Conservation (phyloP, 805 yeast species). For the Hanseniaspora valbyensis region DNA sequence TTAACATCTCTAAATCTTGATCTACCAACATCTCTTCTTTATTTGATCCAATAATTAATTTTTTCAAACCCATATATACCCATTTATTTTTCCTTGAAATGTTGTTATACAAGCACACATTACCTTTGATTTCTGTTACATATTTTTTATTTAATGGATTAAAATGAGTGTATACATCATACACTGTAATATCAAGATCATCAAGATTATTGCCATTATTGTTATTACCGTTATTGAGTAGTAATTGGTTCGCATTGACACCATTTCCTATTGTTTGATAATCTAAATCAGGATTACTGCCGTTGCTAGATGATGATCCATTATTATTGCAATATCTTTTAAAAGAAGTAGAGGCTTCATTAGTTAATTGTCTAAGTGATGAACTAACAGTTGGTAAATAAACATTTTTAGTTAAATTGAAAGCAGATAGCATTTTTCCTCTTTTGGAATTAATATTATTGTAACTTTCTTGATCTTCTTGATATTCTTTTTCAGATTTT, state of each 20-base stretch:
- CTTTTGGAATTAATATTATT: slow-evolving; percentile 25
- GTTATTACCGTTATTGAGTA: not conserved
- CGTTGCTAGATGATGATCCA: not conserved
- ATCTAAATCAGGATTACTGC: slow-evolving; percentile 1
- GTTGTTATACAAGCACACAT: slow-evolving; percentile 18
- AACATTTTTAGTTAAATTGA: slow-evolving; percentile 45
- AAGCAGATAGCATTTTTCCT: slow-evolving; percentile 39
- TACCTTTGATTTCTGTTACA: slow-evolving; percentile 11
- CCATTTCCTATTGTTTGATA: slow-evolving; percentile 4
- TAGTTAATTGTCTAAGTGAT: slow-evolving; percentile 39
- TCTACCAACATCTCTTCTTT: slow-evolving; percentile 30
- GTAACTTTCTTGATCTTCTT: not conserved
- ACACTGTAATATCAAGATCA: slow-evolving; percentile 9
- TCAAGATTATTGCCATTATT: not conserved
- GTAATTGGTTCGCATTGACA: not conserved
- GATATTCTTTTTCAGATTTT: not conserved
- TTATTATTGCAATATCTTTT: slow-evolving; percentile 15
- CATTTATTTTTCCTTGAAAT: slow-evolving; percentile 32
- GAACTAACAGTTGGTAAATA: slow-evolving; percentile 44
- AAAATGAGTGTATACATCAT: slow-evolving; percentile 3
- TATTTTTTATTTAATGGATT: not conserved
- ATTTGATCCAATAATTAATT: slow-evolving; percentile 32
- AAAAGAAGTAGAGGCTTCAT: slow-evolving; percentile 31
- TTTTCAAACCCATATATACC: slow-evolving; percentile 22
- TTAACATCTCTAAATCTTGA: slow-evolving; percentile 50